Conservation (phyloP, 495 filamentous ascomycete genomes). For the Trichoderma virens region DNA sequence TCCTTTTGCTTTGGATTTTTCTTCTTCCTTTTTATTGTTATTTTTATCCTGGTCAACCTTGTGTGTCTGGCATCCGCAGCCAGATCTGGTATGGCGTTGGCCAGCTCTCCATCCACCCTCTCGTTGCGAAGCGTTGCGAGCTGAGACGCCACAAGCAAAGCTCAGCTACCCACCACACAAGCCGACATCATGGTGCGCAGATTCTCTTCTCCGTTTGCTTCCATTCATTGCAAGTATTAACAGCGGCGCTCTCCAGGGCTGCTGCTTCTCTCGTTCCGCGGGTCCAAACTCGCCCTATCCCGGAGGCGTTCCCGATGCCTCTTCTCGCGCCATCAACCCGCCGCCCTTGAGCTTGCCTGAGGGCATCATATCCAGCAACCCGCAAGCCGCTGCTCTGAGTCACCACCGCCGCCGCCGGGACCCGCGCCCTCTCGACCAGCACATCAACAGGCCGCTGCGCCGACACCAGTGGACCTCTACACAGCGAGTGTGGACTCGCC, state of each 20-base stretch:
- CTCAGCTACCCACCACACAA: too few species aligned
- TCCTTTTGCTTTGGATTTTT: too few species aligned
- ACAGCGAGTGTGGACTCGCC: slow-evolving; percentile 37
- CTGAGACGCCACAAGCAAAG: background rate
- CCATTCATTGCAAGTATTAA: background rate
- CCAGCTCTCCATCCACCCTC: background rate
- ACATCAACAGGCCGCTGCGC: slow-evolving; percentile 43
- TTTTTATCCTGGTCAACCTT: background rate
- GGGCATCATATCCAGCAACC: slow-evolving; percentile 9
- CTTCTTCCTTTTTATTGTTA: background rate
- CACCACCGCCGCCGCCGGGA: slow-evolving; percentile 16
- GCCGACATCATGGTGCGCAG: background rate
- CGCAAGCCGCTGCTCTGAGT: slow-evolving; percentile 13
- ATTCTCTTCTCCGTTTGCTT: background rate
- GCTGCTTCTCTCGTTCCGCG: slow-evolving; percentile 38
- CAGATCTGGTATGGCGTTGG: slow-evolving; percentile 5
- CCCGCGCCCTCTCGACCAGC: slow-evolving; percentile 27
- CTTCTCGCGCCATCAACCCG: slow-evolving; percentile 37
- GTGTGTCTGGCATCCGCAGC: background rate
- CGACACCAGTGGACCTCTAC: slow-evolving; percentile 41
- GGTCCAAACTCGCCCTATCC: slow-evolving; percentile 38
- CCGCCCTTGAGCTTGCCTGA: slow-evolving; percentile 14
- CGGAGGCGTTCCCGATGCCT: slow-evolving; percentile 29
- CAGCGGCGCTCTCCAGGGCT: slow-evolving; percentile 29
- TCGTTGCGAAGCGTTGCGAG: background rate